Percentiles rank a stretch among this genome's conserved stretches.
These are phyloP conservation scores for Mycosphaerella arachidis DNA, from an alignment of 2,329 filamentous ascomycete genomes.

Conservation along the genomic window DNA sequence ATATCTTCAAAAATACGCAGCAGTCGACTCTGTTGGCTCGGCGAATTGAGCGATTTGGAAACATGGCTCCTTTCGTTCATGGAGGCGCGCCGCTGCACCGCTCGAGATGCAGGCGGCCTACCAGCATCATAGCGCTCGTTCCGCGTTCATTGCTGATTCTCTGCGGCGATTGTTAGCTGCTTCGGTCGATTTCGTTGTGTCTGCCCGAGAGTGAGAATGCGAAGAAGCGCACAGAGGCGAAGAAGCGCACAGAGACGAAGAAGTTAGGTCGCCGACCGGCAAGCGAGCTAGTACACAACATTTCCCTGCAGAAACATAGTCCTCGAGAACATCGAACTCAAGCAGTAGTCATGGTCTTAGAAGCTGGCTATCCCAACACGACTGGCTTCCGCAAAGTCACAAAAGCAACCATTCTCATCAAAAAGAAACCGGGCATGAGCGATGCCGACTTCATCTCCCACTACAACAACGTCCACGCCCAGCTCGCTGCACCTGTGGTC, in stretches of 20 bases:
- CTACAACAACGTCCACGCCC: slow-evolving; percentile 44
- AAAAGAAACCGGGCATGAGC: slow-evolving; percentile 44
- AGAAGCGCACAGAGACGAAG: not conserved
- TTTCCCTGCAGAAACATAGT: not conserved
- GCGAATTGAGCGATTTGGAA: not conserved
- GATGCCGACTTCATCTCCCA: slow-evolving; percentile 44
- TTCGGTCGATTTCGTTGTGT: not conserved
- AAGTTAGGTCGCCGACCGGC: not conserved
- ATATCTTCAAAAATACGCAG: not conserved
- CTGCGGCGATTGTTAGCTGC: not conserved
- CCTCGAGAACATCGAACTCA: too few relatives aligned
- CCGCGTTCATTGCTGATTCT: not conserved
- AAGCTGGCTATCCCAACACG: slow-evolving; percentile 43
- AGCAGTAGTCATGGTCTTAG: slow-evolving; percentile 33
- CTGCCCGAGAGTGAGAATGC: not conserved
- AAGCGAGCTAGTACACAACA: not conserved
- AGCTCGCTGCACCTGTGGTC: slow-evolving; percentile 42
- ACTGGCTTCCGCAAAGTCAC: slow-evolving; percentile 45
- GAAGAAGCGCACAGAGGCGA: not conserved
- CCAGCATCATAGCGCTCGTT: not conserved
- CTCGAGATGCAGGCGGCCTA: not conserved
- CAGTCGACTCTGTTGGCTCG: not conserved
- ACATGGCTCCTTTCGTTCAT: not conserved
- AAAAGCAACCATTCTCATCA: slow-evolving; percentile 44
- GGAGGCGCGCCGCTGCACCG: not conserved